phyloP scores from a whole-genome alignment of 2,329 filamentous ascomycete species.

The Exophiala oligosperma region DNA sequence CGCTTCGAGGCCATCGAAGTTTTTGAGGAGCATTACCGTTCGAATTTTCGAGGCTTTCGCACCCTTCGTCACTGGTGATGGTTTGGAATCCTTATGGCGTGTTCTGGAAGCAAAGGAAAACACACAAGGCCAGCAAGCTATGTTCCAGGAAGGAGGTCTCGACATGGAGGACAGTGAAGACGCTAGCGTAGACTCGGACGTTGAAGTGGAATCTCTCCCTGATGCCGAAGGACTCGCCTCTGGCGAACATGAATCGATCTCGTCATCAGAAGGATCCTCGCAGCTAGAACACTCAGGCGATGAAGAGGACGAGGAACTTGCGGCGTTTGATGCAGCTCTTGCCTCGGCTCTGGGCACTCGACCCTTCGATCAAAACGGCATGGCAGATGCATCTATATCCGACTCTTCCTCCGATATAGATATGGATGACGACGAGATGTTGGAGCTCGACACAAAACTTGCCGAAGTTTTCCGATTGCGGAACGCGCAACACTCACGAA shows the following conservation, averaged over 20 bases:
- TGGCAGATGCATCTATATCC: slow-evolving; percentile 57
- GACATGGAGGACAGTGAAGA: slow-evolving; percentile 54
- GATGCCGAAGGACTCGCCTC: slow-evolving; percentile 30
- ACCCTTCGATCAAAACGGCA: slow-evolving; percentile 55
- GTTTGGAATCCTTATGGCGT: slow-evolving; percentile 63
- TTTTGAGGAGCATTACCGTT: slow-evolving; percentile 83
- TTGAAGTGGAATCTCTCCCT: slow-evolving; percentile 36
- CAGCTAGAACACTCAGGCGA: slow-evolving; percentile 40
- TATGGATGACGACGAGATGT: slow-evolving; percentile 97
- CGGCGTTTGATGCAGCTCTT: slow-evolving; percentile 72
- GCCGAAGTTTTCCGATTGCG: slow-evolving; percentile 81
- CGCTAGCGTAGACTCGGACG: slow-evolving; percentile 43
- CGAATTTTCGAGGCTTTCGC: slow-evolving; percentile 86
- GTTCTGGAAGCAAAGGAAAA: slow-evolving; percentile 79
- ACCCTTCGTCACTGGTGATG: slow-evolving; percentile 68
- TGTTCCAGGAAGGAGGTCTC: slow-evolving; percentile 74
- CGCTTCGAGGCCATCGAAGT: slow-evolving; percentile 76
- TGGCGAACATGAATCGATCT: slow-evolving; percentile 31
- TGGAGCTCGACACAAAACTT: slow-evolving; percentile 79
- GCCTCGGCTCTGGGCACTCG: slow-evolving; percentile 76
- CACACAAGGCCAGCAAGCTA: slow-evolving; percentile 75
- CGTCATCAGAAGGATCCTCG: slow-evolving; percentile 50
- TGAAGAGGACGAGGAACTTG: slow-evolving; percentile 52
- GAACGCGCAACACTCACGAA: slow-evolving; percentile 56
- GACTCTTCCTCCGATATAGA: slow-evolving; percentile 62